Base-by-base conservation (phyloP, 805 yeast genomes). In the Ogataea angusta region DNA sequence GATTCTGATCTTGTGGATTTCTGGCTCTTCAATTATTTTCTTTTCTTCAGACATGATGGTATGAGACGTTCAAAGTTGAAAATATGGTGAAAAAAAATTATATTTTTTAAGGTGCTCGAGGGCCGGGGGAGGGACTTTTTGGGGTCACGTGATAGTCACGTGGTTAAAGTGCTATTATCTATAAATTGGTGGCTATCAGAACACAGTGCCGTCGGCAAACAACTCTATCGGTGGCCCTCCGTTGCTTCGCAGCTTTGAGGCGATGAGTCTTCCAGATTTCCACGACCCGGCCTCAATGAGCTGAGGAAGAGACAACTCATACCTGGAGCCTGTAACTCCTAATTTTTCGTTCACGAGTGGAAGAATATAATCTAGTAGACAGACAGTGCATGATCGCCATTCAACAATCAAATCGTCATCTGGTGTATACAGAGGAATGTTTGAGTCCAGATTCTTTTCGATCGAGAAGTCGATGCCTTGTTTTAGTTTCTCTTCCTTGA, bases 1-100 rank as follows among this genome's bases (percentile, higher is more conserved):
- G 76, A 93, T 90, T 84, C 98, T 90, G 79, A 93, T 90, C 85
- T 90, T 91, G 83, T 84, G 87, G 80, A 86, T 76, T 69, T 79
- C 81, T 69, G 79, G 81, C 70, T 80, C 84, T 67, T 77, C 82
- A 72, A 78, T 88, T 72, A 82, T 87, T 64, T 72, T 78, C 72
- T 79, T 88, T 72, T 87, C 87, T 72, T 85, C 93, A 72, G 51
- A 81, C 93, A 85, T 85, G 62, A 57, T 70, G 56, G 33, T 28
- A 36, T 46, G 41, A 63, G 69, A 64, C 68, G 69, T 63, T 63
- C 63, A 51, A 51, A 55, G 61, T 51, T 55, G 36, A 36, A 34
- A 41, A 50, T 22, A 30, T 18, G 23, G 16, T 36, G 12, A 30
- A 30, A 30, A 28, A 34, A 31, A 35, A 21, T 19, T 35, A 26